Evolutionary conservation across 1,284 basidiomycete genomes (phyloP), one percentile per base, ranked within the genome.

Genomic region (Phlebopus sp.): DNA sequence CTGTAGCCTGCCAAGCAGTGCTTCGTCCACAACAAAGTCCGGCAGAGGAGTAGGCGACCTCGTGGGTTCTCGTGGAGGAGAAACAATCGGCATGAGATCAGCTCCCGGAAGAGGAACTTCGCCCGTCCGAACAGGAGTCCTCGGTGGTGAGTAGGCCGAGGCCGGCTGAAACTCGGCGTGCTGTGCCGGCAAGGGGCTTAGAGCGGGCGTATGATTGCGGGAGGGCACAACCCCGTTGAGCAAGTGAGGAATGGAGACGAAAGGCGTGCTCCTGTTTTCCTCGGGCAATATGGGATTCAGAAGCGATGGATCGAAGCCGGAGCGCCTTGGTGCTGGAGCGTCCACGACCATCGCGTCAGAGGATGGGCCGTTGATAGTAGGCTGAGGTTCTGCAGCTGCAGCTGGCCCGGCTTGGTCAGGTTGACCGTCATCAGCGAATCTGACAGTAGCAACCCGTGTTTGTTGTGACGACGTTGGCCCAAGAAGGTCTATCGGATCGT

Each of bases 11-110:
- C 55, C 56, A 6, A 90, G 55, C 4, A 73, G 59, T 4, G 49
- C 59, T 25, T 78, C 70, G 48, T 84, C 70, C 4, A 90, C 58
- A 37, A 76, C 65, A 62, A 92, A 91, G 37, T 85, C 79, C 1
- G 87, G 86, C 3, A 82, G 69, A 4, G 78, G 77, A 0, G 83
- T 81, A 0, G 82, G 84, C 2, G 76, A 73, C 35, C 78, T 75
- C 45, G 83, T 81, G 30, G 72, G 67, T 44, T 70, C 68, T 3
- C 70, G 69, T 15, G 59, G 54, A 19, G 68, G 68, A 17, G 63
- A 55, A 21, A 61, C 52, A 9, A 59, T 36, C 15, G 44, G 52
- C 41, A 64, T 44, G 19, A 30, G 38, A 40, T 66, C 49, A 43
- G 37, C 15, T 42, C 50, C 62, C 15, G 49, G 38, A 3, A 41